phyloP scores from a whole-genome alignment of 2,329 filamentous ascomycete genomes.

The Hypomyces perniciosus region DNA sequence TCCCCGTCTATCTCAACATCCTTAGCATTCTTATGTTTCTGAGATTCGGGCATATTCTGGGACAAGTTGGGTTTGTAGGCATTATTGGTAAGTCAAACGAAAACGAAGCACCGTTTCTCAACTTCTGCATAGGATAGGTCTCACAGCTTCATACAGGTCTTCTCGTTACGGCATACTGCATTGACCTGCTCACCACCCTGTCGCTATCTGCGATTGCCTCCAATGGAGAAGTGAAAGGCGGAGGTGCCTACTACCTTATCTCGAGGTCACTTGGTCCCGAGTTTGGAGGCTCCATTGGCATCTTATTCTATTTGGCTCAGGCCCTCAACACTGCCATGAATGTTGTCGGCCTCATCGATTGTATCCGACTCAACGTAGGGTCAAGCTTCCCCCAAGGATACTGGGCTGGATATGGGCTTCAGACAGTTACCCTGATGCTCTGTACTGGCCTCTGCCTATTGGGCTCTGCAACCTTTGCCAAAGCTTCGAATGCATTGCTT shows the following conservation, averaged over 20 bases:
- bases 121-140: neutral
- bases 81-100: constrained; percentile 58
- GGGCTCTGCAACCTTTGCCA: constrained; percentile 73
- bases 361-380: constrained; percentile 70
- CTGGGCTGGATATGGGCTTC: constrained; percentile 72
- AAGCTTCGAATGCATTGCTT: constrained; percentile 71
- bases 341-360: constrained; percentile 79
- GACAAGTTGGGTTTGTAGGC: constrained; percentile 71
- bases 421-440: constrained; percentile 62
- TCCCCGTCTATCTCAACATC: constrained; percentile 84
- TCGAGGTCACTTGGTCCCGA: constrained; percentile 80
- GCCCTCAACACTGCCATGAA: constrained; percentile 84
- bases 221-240: constrained; percentile 82
- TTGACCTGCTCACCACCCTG: constrained; percentile 78
- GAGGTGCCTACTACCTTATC: constrained; percentile 84
- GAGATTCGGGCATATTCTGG: constrained; percentile 78
- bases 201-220: constrained; percentile 85
- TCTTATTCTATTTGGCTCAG: constrained; percentile 87
- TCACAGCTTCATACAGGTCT: constrained; percentile 45
- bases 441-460: constrained; percentile 73
- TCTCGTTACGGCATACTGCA: constrained; percentile 67
- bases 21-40: constrained; percentile 90
- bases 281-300: constrained; percentile 81
- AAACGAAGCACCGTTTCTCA: neutral
- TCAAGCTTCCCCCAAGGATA: constrained; percentile 60